Conservation (phyloP, 495 filamentous ascomycete genomes). For the Glonium stellatum region DNA sequence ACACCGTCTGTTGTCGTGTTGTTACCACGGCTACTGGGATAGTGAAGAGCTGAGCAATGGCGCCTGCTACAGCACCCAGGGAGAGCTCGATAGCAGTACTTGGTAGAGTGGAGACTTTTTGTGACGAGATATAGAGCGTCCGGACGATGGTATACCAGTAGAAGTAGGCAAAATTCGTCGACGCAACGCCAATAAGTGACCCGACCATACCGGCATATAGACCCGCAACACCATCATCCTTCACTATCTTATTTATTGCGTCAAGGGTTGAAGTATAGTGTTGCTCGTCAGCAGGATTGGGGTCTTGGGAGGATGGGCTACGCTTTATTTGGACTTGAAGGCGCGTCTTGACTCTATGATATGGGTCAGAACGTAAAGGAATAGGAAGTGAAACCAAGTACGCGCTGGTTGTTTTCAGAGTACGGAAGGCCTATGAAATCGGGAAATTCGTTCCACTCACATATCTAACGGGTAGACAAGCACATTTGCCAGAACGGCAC, state of each 20-base stretch:
- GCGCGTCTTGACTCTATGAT: conserved; percentile 80
- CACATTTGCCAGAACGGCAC: conserved; percentile 90
- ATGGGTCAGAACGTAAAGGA: background rate
- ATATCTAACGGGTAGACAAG: conserved; percentile 96
- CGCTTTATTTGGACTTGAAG: conserved; percentile 91
- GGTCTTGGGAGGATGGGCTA: conserved; percentile 39
- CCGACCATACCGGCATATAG: conserved; percentile 87
- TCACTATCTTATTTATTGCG: conserved; percentile 77
- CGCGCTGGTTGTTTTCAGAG: background rate
- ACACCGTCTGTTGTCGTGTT: conserved; percentile 89
- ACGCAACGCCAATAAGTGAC: conserved; percentile 82
- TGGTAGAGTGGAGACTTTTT: conserved; percentile 55
- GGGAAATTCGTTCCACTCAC: conserved; percentile 46
- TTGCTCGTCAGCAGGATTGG: conserved; percentile 37
- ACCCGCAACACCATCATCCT: conserved; percentile 71
- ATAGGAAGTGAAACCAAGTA: background rate
- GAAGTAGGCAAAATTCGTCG: conserved; percentile 98
- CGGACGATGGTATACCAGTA: conserved; percentile 97
- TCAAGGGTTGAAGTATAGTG: conserved; percentile 85
- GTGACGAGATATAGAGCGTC: conserved; percentile 66
- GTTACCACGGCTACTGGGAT: conserved; percentile 94
- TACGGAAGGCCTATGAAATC: background rate
- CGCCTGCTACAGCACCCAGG: conserved; percentile 82
- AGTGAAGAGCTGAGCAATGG: conserved; percentile 89
- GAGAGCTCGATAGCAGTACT: conserved; percentile 80